phyloP scores from a whole-genome alignment of 129 eudicot species.

The Artemisia argyi region DNA sequence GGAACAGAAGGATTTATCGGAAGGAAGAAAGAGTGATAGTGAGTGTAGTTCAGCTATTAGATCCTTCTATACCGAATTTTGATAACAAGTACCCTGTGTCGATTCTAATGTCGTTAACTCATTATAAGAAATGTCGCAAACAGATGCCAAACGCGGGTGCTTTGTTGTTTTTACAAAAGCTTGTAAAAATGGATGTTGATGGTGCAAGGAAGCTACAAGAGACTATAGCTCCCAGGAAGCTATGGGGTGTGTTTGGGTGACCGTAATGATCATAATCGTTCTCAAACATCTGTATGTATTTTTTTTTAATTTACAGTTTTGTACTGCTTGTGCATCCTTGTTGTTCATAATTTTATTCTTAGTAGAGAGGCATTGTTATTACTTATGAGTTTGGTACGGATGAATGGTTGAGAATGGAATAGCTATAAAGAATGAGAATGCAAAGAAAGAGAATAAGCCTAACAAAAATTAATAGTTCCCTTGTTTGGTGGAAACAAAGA shows the following conservation, averaged over 20 bases:
- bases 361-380: conserved; percentile 14
- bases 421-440: too few species aligned
- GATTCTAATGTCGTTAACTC: conserved; percentile 45
- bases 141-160: conserved; percentile 70
- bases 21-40: too few species aligned
- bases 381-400: background rate
- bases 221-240: conserved; percentile 57
- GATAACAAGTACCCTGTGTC: conserved; percentile 50
- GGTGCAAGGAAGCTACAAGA: conserved; percentile 88
- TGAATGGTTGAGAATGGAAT: too few species aligned
- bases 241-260: conserved; percentile 79
- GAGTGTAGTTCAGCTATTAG: too few species aligned
- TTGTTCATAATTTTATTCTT: conserved; percentile 44
- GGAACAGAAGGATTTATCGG: too few species aligned
- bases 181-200: conserved; percentile 17
- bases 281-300: conserved; percentile 40
- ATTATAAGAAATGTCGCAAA: conserved; percentile 78
- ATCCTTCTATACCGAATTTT: too few species aligned
- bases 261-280: conserved; percentile 28
- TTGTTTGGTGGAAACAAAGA: too few species aligned
- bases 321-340: conserved; percentile 22
- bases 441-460: too few species aligned
- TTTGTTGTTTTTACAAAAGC: conserved; percentile 58
- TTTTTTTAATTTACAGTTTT: conserved; percentile 4
- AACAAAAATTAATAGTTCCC: too few species aligned